A percentile compares a stretch with the other conserved stretches of the same genome.
phyloP scores from a whole-genome alignment of 176 grass and related monocot species.

The Eragrostis curvula region DNA sequence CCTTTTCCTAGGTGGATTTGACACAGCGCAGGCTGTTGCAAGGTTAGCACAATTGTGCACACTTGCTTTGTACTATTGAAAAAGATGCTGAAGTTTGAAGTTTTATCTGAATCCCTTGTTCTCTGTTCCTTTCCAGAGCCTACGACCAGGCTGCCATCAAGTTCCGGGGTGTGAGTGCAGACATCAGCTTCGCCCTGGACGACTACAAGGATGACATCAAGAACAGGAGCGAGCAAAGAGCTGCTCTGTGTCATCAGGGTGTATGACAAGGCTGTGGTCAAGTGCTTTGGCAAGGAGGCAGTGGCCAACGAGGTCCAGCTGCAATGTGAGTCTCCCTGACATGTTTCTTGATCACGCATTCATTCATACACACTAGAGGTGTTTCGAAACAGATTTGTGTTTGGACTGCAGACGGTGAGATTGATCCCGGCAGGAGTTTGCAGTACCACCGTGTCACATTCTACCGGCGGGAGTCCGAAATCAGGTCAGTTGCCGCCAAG shows the following conservation, averaged over 20 bases:
- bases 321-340: slow-evolving; percentile 41
- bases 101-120: neutral
- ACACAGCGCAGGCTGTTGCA: slow-evolving; percentile 61
- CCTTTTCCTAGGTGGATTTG: slow-evolving; percentile 55
- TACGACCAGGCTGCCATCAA: slow-evolving; percentile 75
- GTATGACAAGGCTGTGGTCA: slow-evolving; percentile 70
- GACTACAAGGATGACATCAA: slow-evolving; percentile 63
- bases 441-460: too few species aligned
- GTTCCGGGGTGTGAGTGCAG: slow-evolving; percentile 58
- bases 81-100: neutral
- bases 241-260: slow-evolving; percentile 43
- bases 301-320: slow-evolving; percentile 49
- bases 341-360: neutral
- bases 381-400: neutral
- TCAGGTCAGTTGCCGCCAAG: too few species aligned
- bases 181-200: slow-evolving; percentile 60
- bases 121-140: slow-evolving; percentile 56
- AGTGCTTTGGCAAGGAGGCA: slow-evolving; percentile 54
- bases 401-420: slow-evolving; percentile 37
- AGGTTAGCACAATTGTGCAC: slow-evolving; percentile 32
- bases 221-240: neutral
- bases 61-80: neutral
- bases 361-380: neutral
- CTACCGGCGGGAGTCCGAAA: too few species aligned
- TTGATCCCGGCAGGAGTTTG: too few species aligned